Conservation (phyloP, 805 yeast genomes). For the Vanderwaltozyma polyspora region DNA sequence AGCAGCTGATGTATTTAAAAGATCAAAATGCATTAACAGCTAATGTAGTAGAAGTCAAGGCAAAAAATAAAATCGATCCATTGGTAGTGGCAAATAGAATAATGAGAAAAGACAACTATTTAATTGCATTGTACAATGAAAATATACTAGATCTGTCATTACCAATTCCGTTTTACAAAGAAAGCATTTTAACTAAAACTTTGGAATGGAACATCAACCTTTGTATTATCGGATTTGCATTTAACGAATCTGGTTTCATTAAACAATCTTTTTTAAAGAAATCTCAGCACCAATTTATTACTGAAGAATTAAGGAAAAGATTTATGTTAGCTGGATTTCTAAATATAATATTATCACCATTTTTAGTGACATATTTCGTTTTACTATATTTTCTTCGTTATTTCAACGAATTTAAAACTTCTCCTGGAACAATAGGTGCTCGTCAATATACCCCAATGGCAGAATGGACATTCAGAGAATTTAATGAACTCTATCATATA, state of each 20-base stretch:
- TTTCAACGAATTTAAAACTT: conserved; percentile 82
- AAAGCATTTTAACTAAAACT: conserved; percentile 59
- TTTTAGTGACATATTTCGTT: conserved; percentile 72
- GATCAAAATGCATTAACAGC: conserved; percentile 62
- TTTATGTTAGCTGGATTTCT: conserved; percentile 81
- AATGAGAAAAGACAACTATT: conserved; percentile 89
- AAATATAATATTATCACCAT: conserved; percentile 75
- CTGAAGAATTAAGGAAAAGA: conserved; percentile 62
- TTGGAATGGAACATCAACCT: conserved; percentile 90
- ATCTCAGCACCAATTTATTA: conserved; percentile 50
- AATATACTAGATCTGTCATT: conserved; percentile 58
- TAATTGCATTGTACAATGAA: conserved; percentile 80
- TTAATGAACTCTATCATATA: conserved; percentile 83
- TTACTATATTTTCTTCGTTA: conserved; percentile 78
- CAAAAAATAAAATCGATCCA: conserved; percentile 72
- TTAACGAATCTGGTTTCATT: conserved; percentile 74
- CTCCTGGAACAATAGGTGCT: conserved; percentile 72
- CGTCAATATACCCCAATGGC: conserved; percentile 91
- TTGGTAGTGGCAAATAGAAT: conserved; percentile 91
- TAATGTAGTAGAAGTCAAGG: conserved; percentile 45
- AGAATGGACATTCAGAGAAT: conserved; percentile 89
- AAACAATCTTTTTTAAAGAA: conserved; percentile 62
- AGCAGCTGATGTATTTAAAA: conserved; percentile 57
- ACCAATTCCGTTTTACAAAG: conserved; percentile 36
- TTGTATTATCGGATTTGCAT: conserved; percentile 77